These are phyloP conservation scores for Carallia pectinifolia DNA, from an alignment of 345 rosid species.

Conservation along the genomic window DNA sequence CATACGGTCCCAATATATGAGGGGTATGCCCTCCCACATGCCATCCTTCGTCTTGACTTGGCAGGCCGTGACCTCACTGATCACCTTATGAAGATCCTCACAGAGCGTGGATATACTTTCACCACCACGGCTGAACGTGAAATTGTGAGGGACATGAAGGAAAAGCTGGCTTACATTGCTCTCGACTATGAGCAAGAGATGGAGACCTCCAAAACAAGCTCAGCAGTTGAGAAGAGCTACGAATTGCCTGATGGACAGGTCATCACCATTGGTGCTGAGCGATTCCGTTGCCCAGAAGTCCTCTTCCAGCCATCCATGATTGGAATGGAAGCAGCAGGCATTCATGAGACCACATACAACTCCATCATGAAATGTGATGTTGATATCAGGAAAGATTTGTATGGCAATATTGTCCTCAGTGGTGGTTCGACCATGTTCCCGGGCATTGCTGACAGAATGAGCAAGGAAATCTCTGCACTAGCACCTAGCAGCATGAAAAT, in stretches of 20 bases:
- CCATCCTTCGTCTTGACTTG: slow-evolving; percentile 29
- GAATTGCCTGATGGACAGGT: slow-evolving; percentile 33
- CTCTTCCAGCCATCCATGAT: slow-evolving; percentile 34
- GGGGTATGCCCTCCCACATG: slow-evolving; percentile 32
- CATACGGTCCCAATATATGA: slow-evolving; percentile 31
- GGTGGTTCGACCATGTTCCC: slow-evolving; percentile 37
- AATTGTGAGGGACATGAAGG: slow-evolving; percentile 38
- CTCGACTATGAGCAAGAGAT: slow-evolving; percentile 31
- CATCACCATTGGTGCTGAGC: slow-evolving; percentile 34
- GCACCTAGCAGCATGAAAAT: slow-evolving; percentile 34
- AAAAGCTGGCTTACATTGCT: slow-evolving; percentile 31
- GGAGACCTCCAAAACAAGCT: slow-evolving; percentile 30
- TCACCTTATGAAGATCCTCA: slow-evolving; percentile 32
- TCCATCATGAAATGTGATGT: slow-evolving; percentile 33
- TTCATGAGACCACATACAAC: slow-evolving; percentile 32
- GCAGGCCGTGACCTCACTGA: slow-evolving; percentile 35
- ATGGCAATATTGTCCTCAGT: slow-evolving; percentile 35
- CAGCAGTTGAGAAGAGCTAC: slow-evolving; percentile 28
- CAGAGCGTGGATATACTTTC: slow-evolving; percentile 33
- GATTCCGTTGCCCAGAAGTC: slow-evolving; percentile 34
- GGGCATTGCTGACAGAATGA: slow-evolving; percentile 33
- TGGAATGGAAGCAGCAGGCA: slow-evolving; percentile 34
- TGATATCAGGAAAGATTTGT: slow-evolving; percentile 32
- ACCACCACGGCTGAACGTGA: slow-evolving; percentile 38
- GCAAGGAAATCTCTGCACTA: slow-evolving; percentile 32